These are phyloP conservation scores for Agaricus subrufescens DNA, from an alignment of 768 basidiomycete genomes.

Conservation along the genomic window DNA sequence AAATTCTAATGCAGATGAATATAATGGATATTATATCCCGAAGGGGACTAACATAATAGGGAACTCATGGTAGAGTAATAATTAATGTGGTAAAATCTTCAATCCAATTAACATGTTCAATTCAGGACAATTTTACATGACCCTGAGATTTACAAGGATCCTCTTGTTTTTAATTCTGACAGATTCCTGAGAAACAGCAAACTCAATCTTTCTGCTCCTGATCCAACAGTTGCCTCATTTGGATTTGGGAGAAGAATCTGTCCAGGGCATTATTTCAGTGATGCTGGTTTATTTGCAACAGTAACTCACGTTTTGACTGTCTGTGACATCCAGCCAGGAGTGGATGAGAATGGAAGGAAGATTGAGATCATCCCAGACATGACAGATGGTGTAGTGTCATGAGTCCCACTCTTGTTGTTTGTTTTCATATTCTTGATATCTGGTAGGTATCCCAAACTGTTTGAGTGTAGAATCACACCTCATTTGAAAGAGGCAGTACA, in stretches of 20 bases:
- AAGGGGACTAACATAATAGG: conserved; percentile 24
- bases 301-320: not conserved
- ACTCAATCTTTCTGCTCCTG: not conserved
- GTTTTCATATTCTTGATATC: too few relatives aligned
- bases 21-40: conserved; percentile 7
- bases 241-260: conserved; percentile 23
- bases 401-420: not conserved
- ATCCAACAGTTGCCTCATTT: conserved; percentile 17
- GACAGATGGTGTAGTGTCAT: conserved; percentile 1
- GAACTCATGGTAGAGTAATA: conserved; percentile 16
- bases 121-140: conserved; percentile 25
- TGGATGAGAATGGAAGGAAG: not conserved
- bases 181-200: too few relatives aligned
- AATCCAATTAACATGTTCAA: too few relatives aligned
- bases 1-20: conserved; percentile 26
- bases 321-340: conserved; percentile 2
- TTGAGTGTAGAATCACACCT: conserved; percentile 20
- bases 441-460: conserved; percentile 16
- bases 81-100: too few relatives aligned
- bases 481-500: conserved; percentile 4
- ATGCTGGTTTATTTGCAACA: not conserved
- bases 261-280: not conserved
- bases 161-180: too few relatives aligned
- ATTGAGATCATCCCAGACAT: not conserved
- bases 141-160: conserved; percentile 9